phyloP scores from a whole-genome alignment of 2,329 filamentous ascomycete genomes.

The Pyricularia sp. region DNA sequence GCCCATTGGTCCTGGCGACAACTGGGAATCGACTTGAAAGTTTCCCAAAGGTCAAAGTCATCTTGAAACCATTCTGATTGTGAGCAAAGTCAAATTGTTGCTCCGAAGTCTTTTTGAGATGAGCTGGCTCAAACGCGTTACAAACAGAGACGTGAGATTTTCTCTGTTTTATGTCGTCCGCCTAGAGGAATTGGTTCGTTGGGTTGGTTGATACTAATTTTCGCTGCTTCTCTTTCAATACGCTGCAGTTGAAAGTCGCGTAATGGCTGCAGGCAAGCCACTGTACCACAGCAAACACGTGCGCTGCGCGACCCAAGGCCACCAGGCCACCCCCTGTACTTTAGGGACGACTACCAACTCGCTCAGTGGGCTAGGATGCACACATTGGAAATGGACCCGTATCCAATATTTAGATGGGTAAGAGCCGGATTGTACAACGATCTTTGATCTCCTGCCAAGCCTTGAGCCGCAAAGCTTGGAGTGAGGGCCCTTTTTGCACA shows the following conservation, averaged over 20 bases:
- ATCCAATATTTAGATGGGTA: not conserved
- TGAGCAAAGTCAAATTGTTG: not conserved
- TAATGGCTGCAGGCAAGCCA: not conserved
- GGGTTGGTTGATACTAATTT: not conserved
- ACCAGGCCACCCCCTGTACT: not conserved
- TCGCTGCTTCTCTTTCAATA: not conserved
- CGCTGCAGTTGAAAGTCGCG: not conserved
- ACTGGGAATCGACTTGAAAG: conserved; percentile 17
- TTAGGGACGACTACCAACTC: not conserved
- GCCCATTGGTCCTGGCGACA: conserved; percentile 8
- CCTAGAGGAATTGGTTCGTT: not conserved
- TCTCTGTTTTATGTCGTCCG: not conserved
- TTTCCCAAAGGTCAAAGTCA: conserved; percentile 18
- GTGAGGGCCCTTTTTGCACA: not conserved
- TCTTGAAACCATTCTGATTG: conserved; percentile 15
- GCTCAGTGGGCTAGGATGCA: not conserved
- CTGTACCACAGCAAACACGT: not conserved
- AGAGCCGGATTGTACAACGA: not conserved
- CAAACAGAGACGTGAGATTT: not conserved
- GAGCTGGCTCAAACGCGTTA: not conserved
- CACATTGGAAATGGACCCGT: not conserved
- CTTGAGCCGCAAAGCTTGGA: not conserved
- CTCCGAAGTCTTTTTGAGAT: not conserved
- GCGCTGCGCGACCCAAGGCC: not conserved
- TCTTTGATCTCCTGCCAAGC: not conserved